Evolutionary conservation across 2,329 filamentous ascomycete genomes (phyloP).

Genomic region (Tetracladium maxilliforme): DNA sequence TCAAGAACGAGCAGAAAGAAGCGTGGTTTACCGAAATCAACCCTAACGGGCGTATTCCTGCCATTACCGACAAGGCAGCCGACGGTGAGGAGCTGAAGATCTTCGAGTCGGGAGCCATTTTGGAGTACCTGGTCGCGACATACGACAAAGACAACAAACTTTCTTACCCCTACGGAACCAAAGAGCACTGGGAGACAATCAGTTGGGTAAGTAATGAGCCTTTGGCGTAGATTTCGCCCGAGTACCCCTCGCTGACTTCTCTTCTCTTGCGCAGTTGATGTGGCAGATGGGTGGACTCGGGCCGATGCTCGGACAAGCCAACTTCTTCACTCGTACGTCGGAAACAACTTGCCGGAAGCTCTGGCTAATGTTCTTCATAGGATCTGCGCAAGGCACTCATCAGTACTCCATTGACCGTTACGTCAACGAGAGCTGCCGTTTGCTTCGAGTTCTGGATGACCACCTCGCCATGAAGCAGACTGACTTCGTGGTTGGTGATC

Average conservation of each 20-base stretch:
- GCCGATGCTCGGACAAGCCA: constrained; percentile 1
- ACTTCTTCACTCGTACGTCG: constrained; percentile 1
- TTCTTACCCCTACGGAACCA: constrained; percentile 15
- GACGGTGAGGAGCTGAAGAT: constrained; percentile 16
- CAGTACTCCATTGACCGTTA: too few relatives aligned
- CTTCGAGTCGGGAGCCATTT: constrained; percentile 30
- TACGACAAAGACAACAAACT: constrained; percentile 23
- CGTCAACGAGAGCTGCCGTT: too few relatives aligned
- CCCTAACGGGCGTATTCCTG: constrained; percentile 14
- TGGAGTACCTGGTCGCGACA: constrained; percentile 25
- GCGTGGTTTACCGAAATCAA: constrained; percentile 5
- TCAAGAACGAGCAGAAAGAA: constrained; percentile 1
- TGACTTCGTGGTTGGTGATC: too few relatives aligned
- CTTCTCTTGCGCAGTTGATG: neutral
- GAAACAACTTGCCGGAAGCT: too few relatives aligned
- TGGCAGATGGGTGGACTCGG: constrained; percentile 1
- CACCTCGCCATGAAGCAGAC: too few relatives aligned
- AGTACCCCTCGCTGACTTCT: too few relatives aligned
- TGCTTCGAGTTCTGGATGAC: too few relatives aligned
- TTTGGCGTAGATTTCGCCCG: neutral
- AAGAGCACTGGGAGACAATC: constrained; percentile 7
- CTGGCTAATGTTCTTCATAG: too few relatives aligned
- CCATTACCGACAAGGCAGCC: constrained; percentile 26
- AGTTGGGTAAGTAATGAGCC: neutral
- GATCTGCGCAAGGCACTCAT: too few relatives aligned